Conservation (phyloP, 768 basidiomycete genomes). For the Tremella mesenterica region DNA sequence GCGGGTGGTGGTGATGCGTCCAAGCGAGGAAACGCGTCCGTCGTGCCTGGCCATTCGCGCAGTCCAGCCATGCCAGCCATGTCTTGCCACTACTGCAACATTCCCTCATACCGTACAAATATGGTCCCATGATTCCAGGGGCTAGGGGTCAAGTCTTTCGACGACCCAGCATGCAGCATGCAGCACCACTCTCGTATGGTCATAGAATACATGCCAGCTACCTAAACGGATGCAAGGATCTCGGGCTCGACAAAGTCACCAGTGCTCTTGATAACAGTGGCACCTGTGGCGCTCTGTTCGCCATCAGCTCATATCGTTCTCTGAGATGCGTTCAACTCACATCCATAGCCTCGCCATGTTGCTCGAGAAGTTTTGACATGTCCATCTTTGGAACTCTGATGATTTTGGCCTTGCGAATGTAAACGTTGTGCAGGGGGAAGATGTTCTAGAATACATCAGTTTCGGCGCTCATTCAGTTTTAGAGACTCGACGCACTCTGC, state of each 20-base stretch:
- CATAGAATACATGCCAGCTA: slow-evolving; percentile 16
- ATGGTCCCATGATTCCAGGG: too few species aligned
- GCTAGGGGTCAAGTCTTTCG: too few species aligned
- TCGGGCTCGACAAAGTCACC: slow-evolving; percentile 94
- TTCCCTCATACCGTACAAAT: too few species aligned
- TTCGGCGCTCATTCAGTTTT: not conserved
- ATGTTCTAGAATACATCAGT: slow-evolving; percentile 56
- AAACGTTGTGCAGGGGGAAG: slow-evolving; percentile 98
- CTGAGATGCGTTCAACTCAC: slow-evolving; percentile 50
- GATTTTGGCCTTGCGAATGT: slow-evolving; percentile 98
- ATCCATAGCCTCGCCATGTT: slow-evolving; percentile 90
- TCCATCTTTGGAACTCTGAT: slow-evolving; percentile 97
- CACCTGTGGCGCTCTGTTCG: slow-evolving; percentile 71
- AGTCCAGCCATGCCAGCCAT: too few species aligned
- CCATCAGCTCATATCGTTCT: slow-evolving; percentile 14
- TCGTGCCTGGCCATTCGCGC: too few species aligned
- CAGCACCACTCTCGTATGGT: slow-evolving; percentile 1
- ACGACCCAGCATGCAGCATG: too few species aligned
- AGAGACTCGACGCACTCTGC: slow-evolving; percentile 40
- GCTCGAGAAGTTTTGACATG: slow-evolving; percentile 86
- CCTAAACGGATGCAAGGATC: slow-evolving; percentile 68
- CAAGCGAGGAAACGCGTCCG: too few species aligned
- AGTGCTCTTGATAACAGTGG: slow-evolving; percentile 70
- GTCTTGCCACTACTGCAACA: too few species aligned
- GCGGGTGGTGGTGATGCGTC: too few species aligned